These are phyloP conservation scores for Podosphaera xanthii DNA, from an alignment of 2,329 filamentous ascomycete genomes.

Conservation along the genomic window DNA sequence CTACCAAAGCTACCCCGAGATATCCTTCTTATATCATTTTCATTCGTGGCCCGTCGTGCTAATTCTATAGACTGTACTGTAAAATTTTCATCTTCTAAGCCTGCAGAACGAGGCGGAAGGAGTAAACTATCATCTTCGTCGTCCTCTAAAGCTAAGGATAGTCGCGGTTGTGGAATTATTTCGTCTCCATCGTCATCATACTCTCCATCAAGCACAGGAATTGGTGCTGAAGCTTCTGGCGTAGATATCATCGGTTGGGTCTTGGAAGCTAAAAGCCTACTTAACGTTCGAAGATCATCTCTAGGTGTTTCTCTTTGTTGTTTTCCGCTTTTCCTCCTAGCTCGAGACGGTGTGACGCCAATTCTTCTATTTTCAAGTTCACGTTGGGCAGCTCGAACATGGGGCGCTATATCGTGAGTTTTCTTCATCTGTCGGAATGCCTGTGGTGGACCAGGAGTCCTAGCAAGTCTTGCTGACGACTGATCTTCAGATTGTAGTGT, in stretches of 20 bases:
- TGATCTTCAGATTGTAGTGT: slow-evolving; percentile 7
- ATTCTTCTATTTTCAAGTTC: slow-evolving; percentile 35
- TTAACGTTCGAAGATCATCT: slow-evolving; percentile 29
- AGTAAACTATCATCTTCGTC: slow-evolving; percentile 23
- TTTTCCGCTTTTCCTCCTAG: slow-evolving; percentile 32
- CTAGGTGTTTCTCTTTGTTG: slow-evolving; percentile 31
- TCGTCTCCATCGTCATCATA: slow-evolving; percentile 22
- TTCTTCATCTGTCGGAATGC: slow-evolving; percentile 11
- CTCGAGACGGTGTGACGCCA: slow-evolving; percentile 36
- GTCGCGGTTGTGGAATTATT: slow-evolving; percentile 29
- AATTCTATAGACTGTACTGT: slow-evolving; percentile 37
- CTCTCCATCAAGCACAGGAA: slow-evolving; percentile 10
- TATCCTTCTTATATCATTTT: slow-evolving; percentile 22
- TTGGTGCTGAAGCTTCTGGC: slow-evolving; percentile 7
- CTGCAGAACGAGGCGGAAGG: slow-evolving; percentile 28
- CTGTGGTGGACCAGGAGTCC: slow-evolving; percentile 10
- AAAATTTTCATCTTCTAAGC: slow-evolving; percentile 29
- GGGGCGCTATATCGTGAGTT: slow-evolving; percentile 24
- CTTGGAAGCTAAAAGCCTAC: slow-evolving; percentile 27
- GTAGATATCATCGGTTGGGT: slow-evolving; percentile 13
- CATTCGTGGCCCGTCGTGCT: slow-evolving; percentile 27
- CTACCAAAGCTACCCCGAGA: slow-evolving; percentile 27
- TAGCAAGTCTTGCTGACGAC: slow-evolving; percentile 8
- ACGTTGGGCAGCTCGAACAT: slow-evolving; percentile 35
- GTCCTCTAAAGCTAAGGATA: slow-evolving; percentile 30